Evolutionary conservation across 139 green algal species (phyloP).

Genomic region (Pleodorina starrii): DNA sequence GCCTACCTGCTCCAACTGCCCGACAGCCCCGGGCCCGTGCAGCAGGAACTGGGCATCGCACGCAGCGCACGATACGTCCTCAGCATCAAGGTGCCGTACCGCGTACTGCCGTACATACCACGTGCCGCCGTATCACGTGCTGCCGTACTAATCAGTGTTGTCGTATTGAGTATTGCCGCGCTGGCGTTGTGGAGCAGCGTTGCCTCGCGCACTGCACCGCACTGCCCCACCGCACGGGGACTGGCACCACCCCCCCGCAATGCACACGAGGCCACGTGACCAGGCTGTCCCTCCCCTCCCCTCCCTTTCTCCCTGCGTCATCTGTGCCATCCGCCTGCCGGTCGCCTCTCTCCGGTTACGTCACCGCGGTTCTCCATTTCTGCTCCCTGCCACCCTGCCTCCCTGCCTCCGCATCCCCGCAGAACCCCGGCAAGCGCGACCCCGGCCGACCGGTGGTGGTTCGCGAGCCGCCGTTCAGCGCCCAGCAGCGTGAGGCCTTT

Average conservation of each 20-base stretch:
- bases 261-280: no score
- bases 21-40: not conserved
- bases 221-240: no score
- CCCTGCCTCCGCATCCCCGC: not conserved
- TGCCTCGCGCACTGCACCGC: no score
- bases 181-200: no score
- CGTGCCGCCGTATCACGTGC: not conserved
- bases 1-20: constrained; percentile 56
- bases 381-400: not conserved
- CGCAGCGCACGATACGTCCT: constrained; percentile 28
- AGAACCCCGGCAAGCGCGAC: constrained; percentile 17
- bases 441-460: constrained; percentile 10
- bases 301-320: no score
- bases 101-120: not conserved
- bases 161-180: no score
- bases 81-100: constrained; percentile 31
- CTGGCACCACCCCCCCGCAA: no score
- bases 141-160: no score
- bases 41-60: constrained; percentile 46
- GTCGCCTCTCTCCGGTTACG: no score
- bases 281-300: no score
- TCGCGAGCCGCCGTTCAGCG: constrained; percentile 25
- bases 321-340: no score
- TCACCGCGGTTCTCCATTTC: not conserved
- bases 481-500: not conserved